These are phyloP conservation scores for Pseudogymnoascus pannorum DNA, from an alignment of 2,329 filamentous ascomycete species.

Conservation along the genomic window DNA sequence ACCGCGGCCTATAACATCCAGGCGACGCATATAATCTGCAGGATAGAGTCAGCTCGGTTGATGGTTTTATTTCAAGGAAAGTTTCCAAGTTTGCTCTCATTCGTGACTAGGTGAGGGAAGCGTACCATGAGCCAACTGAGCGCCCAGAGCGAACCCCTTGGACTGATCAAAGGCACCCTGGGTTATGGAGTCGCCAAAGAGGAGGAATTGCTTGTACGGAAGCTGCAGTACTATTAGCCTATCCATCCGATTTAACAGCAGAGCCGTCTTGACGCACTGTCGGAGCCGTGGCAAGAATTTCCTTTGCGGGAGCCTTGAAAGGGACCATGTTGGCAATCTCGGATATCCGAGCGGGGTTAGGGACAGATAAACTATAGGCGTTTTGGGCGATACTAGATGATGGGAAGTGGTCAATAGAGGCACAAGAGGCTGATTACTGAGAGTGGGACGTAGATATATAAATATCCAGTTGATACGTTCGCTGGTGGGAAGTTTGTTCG, in stretches of 20 bases:
- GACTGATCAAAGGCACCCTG: constrained; percentile 56
- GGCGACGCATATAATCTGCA: constrained; percentile 63
- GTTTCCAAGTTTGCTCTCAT: neutral
- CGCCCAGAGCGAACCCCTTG: constrained; percentile 66
- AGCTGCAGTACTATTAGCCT: neutral
- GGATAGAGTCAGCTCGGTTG: neutral
- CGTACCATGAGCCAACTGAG: constrained; percentile 60
- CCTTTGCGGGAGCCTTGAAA: neutral
- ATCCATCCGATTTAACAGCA: too few relatives aligned
- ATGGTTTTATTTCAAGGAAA: neutral
- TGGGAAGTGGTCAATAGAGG: neutral
- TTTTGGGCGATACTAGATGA: neutral
- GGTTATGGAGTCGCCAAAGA: constrained; percentile 87
- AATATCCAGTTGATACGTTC: neutral
- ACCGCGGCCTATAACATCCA: constrained; percentile 85
- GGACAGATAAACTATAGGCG: neutral
- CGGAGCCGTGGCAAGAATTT: neutral
- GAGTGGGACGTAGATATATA: neutral
- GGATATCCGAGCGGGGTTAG: neutral
- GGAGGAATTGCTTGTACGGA: constrained; percentile 52
- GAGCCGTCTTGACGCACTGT: neutral
- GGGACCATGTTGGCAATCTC: neutral
- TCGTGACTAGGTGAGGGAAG: neutral
- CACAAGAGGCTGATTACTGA: neutral
- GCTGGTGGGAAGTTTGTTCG: neutral